Percentiles rank a stretch among this genome's conserved stretches.
Evolutionary conservation across 208 protist species (phyloP).

Genomic region (Trypanosoma congolense): DNA sequence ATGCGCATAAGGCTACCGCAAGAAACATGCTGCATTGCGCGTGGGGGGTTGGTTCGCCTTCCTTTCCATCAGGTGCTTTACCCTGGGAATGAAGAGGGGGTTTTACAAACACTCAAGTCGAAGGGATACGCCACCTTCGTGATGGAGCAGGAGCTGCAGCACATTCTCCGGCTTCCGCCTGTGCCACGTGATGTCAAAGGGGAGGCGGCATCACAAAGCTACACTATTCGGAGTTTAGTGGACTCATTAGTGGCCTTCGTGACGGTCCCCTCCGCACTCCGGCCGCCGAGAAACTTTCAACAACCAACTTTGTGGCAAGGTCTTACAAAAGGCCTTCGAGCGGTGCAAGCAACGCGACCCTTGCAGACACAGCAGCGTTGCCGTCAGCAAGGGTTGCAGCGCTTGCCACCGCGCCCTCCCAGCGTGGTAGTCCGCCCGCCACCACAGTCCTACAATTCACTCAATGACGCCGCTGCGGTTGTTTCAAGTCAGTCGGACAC

Average conservation of each 20-base stretch:
- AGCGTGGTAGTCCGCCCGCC: too few relatives aligned
- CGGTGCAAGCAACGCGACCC: background rate
- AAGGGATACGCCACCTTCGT: conserved; percentile 8
- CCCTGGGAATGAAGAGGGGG: background rate
- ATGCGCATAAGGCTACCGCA: conserved; percentile 17
- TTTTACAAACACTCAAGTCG: background rate
- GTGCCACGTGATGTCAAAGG: background rate
- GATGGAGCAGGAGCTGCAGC: conserved; percentile 19
- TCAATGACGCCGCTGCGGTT: background rate
- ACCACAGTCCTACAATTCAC: background rate
- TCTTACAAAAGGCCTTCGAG: conserved; percentile 6
- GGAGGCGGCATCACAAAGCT: background rate
- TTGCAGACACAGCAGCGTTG: too few relatives aligned
- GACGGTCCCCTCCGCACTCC: conserved; percentile 12
- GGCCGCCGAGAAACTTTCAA: background rate
- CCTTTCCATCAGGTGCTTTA: background rate
- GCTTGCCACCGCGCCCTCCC: conserved; percentile 4
- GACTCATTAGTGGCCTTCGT: conserved; percentile 15
- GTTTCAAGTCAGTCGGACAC: background rate
- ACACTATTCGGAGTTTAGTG: conserved; percentile 11
- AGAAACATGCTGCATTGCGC: conserved; percentile 20
- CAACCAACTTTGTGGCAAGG: conserved; percentile 8
- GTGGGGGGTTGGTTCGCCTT: conserved; percentile 14
- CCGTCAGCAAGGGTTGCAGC: conserved; percentile 1
- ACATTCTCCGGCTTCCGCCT: background rate